Base-by-base conservation (phyloP, 352 stramenopile species). In the Phytophthora pistaciae region DNA sequence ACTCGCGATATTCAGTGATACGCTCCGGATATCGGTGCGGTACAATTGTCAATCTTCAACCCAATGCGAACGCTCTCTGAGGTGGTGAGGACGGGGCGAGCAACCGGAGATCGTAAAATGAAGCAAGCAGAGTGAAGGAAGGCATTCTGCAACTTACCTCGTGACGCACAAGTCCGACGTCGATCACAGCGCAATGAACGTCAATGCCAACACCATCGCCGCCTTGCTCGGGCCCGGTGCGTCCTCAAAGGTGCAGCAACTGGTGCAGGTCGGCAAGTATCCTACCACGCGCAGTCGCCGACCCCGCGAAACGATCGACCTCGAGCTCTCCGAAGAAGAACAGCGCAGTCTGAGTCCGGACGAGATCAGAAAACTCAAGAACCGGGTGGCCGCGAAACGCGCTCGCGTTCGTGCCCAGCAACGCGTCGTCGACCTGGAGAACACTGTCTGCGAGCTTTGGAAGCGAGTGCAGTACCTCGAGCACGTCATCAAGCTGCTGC, bases 331-430 rank as follows among this genome's bases (percentile, higher is more conserved):
- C 1, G 78, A 87, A 56, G 73, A 87, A 60, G 66, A 83, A n/a
- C 67, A 60, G 1, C 56, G 59, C 14, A 52, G 38, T 7, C 62
- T 92, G 33, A 78, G 79, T 74, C 76, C 77, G 29, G 72, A 79
- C 29, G 83, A 92, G 61, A 72, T 92, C 33, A 80, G 84, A 66
- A 87, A 87, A 57, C 78, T 88, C 56, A 92, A 92, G 68, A 92
- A 92, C 70, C 85, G 85, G 7, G 83, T 92, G 60, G 83, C 85
- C 0, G 85, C 85, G 7, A 83, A 84, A 21, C 79, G 85, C 1
- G 84, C 85, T 31, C 81, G 85, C 2, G 74, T 77, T 46, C 83
- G 85, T 11, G 79, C 85, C 5, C 80, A 90, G 58, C 82, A 87
- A 23, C 81, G 84, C 29, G 72, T 83, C 10, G 60, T 64, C 7